Evolutionary conservation across 108 stramenopile genomes (phyloP).

Genomic region (Nannochloropsis granulata): DNA sequence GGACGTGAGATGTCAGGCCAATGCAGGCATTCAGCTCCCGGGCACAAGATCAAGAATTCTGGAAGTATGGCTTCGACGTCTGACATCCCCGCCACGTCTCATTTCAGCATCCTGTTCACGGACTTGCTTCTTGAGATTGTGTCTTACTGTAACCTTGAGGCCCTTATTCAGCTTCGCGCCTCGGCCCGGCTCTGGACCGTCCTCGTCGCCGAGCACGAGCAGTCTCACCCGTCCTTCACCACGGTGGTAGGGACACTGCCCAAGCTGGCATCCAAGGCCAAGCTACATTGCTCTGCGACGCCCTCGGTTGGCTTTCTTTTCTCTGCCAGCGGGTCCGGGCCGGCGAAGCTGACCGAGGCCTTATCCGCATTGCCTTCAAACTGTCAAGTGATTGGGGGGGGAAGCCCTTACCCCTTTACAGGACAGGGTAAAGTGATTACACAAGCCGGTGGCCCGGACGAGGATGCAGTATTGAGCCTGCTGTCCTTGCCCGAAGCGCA

Average conservation of each 20-base stretch:
- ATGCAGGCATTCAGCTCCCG: too few relatives aligned
- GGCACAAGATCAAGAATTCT: too few relatives aligned
- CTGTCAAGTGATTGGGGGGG: neutral
- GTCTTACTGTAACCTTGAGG: neutral
- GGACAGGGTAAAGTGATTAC: neutral
- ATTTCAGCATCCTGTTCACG: neutral
- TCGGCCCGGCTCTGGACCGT: neutral
- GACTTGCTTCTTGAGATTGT: neutral
- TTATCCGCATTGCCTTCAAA: neutral
- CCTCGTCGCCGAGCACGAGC: neutral
- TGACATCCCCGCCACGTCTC: neutral
- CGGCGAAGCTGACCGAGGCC: neutral
- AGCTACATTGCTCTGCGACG: neutral
- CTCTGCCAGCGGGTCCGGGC: neutral
- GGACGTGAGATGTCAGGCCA: too few relatives aligned
- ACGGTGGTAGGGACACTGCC: neutral
- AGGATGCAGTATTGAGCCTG: neutral
- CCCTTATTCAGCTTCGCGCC: neutral
- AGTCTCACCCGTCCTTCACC: neutral
- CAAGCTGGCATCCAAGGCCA: neutral
- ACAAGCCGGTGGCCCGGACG: neutral
- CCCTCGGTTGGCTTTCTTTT: neutral
- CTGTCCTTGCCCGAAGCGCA: neutral
- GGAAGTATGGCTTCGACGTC: neutral
- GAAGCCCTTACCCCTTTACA: neutral